Conservation (phyloP, 352 stramenopile genomes). For the Peronospora destructor region DNA sequence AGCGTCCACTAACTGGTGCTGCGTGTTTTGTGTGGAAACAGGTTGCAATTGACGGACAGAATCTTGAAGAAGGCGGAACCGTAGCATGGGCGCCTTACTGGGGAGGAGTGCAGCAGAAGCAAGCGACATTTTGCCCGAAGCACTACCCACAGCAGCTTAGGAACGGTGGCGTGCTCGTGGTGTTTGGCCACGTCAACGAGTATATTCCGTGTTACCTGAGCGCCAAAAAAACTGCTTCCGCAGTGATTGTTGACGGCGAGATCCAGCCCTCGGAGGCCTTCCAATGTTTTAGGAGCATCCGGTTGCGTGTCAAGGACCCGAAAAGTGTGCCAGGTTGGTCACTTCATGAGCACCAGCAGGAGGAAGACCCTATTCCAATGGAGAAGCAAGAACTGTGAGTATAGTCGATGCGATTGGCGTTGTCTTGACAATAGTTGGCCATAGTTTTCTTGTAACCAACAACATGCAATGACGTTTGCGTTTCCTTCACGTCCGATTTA, state of each 20-base stretch:
- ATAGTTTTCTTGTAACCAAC: slow-evolving; percentile 20
- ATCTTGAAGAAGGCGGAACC: slow-evolving; percentile 59
- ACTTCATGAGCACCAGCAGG: slow-evolving; percentile 31
- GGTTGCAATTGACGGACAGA: slow-evolving; percentile 76
- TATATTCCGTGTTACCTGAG: slow-evolving; percentile 68
- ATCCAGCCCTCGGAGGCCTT: slow-evolving; percentile 34
- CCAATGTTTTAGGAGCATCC: slow-evolving; percentile 68
- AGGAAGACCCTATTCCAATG: slow-evolving; percentile 16
- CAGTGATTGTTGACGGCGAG: slow-evolving; percentile 27
- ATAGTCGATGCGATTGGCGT: slow-evolving; percentile 2
- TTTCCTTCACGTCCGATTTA: slow-evolving; percentile 15
- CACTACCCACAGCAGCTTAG: slow-evolving; percentile 49
- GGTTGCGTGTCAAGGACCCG: slow-evolving; percentile 76
- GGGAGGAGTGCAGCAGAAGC: slow-evolving; percentile 46
- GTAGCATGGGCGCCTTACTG: slow-evolving; percentile 75
- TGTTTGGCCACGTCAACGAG: slow-evolving; percentile 66
- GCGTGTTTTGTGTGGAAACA: slow-evolving; percentile 13
- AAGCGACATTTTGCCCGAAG: slow-evolving; percentile 36
- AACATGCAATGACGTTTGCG: slow-evolving; percentile 15
- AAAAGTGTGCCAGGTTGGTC: slow-evolving; percentile 79
- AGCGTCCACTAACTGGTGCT: neutral
- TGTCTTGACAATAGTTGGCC: slow-evolving; percentile 18
- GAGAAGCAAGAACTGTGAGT: slow-evolving; percentile 37
- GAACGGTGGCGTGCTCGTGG: slow-evolving; percentile 64
- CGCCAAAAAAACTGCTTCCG: slow-evolving; percentile 26